A percentile compares a stretch with the other conserved stretches of the same genome.
Evolutionary conservation across 345 rosid species (phyloP).

Genomic region (Kandelia obovata): DNA sequence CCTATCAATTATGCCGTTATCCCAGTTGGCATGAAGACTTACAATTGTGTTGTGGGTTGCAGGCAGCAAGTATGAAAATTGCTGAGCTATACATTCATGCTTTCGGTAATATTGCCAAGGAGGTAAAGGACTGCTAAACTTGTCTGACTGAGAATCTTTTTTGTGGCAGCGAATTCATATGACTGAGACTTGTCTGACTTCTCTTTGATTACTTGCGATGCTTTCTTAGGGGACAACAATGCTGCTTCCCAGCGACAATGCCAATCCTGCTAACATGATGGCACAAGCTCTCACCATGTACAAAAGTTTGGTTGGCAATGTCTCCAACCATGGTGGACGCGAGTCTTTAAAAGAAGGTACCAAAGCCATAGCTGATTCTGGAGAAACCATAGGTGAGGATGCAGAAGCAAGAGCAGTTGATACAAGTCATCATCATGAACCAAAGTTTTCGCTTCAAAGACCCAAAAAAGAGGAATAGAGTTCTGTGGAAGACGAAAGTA

Average conservation of each 20-base stretch:
- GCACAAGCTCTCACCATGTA: slow-evolving; percentile 79
- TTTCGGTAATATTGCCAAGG: slow-evolving; percentile 82
- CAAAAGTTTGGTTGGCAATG: slow-evolving; percentile 52
- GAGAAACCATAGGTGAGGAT: slow-evolving; percentile 25
- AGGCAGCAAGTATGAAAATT: slow-evolving; percentile 87
- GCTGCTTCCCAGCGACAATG: slow-evolving; percentile 72
- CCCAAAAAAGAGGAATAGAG: slow-evolving; percentile 33
- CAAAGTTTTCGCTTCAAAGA: slow-evolving; percentile 66
- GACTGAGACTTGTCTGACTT: background rate
- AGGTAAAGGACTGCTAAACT: slow-evolving; percentile 41
- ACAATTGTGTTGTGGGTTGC: slow-evolving; percentile 23
- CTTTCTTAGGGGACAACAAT: slow-evolving; percentile 75
- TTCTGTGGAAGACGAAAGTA: background rate
- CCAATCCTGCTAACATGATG: slow-evolving; percentile 65
- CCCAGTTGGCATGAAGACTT: no score
- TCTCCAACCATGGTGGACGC: slow-evolving; percentile 26
- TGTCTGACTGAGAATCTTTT: background rate
- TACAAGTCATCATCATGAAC: slow-evolving; percentile 13
- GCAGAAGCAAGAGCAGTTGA: slow-evolving; percentile 17
- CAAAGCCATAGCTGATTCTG: slow-evolving; percentile 19
- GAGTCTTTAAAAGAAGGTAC: slow-evolving; percentile 16
- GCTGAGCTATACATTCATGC: slow-evolving; percentile 88
- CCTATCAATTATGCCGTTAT: no score
- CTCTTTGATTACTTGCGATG: background rate
- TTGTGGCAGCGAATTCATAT: background rate